A percentile compares a stretch with the other conserved stretches of the same genome.
phyloP scores from a whole-genome alignment of 169 alveolate genomes.

The Eimeria sp. region DNA sequence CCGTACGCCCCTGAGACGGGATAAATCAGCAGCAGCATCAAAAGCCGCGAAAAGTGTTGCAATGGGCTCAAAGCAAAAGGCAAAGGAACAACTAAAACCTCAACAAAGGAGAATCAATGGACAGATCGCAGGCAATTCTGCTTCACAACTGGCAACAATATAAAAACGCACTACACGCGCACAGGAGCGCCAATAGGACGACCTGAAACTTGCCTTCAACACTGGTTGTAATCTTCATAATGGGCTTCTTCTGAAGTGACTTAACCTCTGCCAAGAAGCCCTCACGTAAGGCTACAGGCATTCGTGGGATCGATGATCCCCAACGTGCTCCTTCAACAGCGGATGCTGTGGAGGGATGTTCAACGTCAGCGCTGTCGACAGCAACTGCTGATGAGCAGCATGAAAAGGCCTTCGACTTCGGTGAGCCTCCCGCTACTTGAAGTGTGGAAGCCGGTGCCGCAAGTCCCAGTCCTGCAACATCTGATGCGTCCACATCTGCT shows the following conservation, averaged over 20 bases:
- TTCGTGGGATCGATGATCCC: constrained; percentile 62
- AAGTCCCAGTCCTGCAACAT: background rate
- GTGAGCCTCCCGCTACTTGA: background rate
- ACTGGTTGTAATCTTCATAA: constrained; percentile 58
- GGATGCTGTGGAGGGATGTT: background rate
- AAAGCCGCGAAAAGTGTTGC: background rate
- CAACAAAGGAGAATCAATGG: background rate
- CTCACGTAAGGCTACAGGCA: constrained; percentile 60
- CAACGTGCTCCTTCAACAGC: constrained; percentile 16
- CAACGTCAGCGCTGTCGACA: background rate
- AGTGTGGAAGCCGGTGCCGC: background rate
- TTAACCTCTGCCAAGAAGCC: constrained; percentile 55
- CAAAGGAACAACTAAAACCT: background rate
- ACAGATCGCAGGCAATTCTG: background rate
- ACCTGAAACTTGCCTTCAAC: constrained; percentile 26
- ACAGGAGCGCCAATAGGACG: background rate
- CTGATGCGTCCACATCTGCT: background rate
- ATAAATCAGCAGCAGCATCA: background rate
- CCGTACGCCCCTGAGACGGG: constrained; percentile 73
- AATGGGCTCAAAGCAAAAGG: background rate
- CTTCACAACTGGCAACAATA: background rate
- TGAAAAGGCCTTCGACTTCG: background rate
- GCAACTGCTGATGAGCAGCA: background rate
- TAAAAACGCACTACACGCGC: too few relatives aligned
- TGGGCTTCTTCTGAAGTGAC: constrained; percentile 47